Evolutionary conservation across 108 stramenopile species (phyloP), one percentile per base, ranked within the genome.

Genomic region (Cyclostephanos tholiformis): DNA sequence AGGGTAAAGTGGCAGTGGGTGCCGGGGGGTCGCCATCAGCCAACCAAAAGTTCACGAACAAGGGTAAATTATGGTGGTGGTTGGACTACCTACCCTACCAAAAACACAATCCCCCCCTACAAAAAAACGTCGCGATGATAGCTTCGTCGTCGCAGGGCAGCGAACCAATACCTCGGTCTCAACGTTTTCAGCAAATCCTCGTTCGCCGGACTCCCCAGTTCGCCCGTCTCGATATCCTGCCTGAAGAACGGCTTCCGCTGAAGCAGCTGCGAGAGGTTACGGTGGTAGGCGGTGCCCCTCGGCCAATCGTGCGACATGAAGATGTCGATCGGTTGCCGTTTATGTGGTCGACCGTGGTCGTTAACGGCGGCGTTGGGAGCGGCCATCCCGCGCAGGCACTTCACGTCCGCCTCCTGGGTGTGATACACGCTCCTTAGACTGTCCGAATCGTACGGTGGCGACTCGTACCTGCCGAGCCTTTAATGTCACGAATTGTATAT

Each of bases 291-390:
- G 38, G 98, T 96, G 6, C 97, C 96, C 48, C 85, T 75, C 5
- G 99, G 99, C 99, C 99, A 99, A 83, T 99, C 99, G 74, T 99
- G 99, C 51, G 91, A 90, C 2, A 97, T 50, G 61, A 95, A 76
- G 8, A 98, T 80, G 72, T 98, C 98, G 23, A 99, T 23, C 49
- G 67, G 14, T 22, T 43, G 50, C 23, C 63, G 64, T 3, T 23
- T n/a, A 13, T 36, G 23, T n/a, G n/a, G n/a, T n/a, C n/a, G n/a
- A n/a, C n/a, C n/a, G n/a, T n/a, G n/a, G n/a, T n/a, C n/a, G n/a
- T n/a, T n/a, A n/a, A n/a, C n/a, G n/a, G n/a, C n/a, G n/a, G n/a
- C n/a, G n/a, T n/a, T n/a, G n/a, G n/a, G n/a, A n/a, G n/a, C n/a
- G n/a, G n/a, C n/a, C 58, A 78, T 76, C 49, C 80, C 86, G 67